Conservation (phyloP, 441 rosid genomes). For the Lepidium campestre region DNA sequence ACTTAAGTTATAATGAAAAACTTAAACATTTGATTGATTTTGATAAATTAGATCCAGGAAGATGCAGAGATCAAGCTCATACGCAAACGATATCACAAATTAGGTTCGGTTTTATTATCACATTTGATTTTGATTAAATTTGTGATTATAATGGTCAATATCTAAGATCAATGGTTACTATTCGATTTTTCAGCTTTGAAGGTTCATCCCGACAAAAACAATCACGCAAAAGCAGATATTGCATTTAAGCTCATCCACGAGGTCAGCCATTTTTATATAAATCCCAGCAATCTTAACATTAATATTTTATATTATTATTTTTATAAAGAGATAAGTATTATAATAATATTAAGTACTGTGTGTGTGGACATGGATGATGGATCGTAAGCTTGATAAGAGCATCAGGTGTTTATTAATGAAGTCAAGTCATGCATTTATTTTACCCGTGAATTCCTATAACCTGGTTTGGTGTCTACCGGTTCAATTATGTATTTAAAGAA, state of each 20-base stretch:
- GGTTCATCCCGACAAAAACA: slow-evolving; percentile 92
- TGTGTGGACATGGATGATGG: slow-evolving; percentile 19
- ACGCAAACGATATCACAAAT: slow-evolving; percentile 61
- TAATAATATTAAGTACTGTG: background rate
- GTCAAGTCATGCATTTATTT: background rate
- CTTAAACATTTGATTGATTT: background rate
- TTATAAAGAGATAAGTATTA: too few species aligned
- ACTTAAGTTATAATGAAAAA: background rate
- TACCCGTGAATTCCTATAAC: background rate
- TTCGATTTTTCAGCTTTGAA: slow-evolving; percentile 79
- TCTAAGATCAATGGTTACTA: background rate
- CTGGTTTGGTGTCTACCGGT: background rate
- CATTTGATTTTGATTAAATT: background rate
- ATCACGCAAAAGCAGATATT: slow-evolving; percentile 72
- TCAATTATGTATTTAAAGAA: background rate
- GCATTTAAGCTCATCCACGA: slow-evolving; percentile 90
- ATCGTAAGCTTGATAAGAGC: background rate
- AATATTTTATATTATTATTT: background rate
- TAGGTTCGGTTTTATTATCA: slow-evolving; percentile 39
- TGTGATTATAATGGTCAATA: background rate
- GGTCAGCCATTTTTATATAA: slow-evolving; percentile 38
- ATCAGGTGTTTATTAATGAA: slow-evolving; percentile 3
- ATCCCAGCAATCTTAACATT: background rate
- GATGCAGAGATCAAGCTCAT: slow-evolving; percentile 53
- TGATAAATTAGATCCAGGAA: slow-evolving; percentile 55